Base-by-base conservation (phyloP, 2,329 filamentous ascomycete genomes). In the Aspergillus alliaceus region DNA sequence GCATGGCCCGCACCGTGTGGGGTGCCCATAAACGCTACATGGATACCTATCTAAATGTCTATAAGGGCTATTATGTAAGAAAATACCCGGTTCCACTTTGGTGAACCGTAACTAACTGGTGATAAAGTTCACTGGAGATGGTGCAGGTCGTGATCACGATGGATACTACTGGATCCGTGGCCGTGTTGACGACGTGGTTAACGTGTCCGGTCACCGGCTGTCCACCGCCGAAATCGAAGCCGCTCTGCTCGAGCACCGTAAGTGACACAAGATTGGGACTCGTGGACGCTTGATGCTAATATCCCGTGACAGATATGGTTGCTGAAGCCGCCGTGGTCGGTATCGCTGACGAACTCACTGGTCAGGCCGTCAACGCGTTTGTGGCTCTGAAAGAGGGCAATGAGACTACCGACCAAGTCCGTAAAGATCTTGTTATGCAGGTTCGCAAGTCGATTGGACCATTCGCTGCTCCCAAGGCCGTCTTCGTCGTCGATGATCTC, bases 161-260 rank as follows among this genome's bases (percentile, higher is more conserved):
- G 95, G 95, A 56, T 99, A 97, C 83, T 99, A 98, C 86, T 99
- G 95, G 95, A 99, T 99, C 75, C 91, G 95, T 61, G 95, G 95
- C 64, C 92, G 95, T 76, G 95, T 99, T 53, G 95, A 99, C 72
- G 95, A 99, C 70, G 95, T 99, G 42, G 93, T 99, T 75, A 99
- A 99, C 77, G 95, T 99, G 61, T 95, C 90, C 67, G 95, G 95
- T 27, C 95, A 99, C 78, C 89, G 95, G 75, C 84, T 99, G 61
- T 98, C 93, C 15, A 99, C 95, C 9, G 93, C 95, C 34, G 95
- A 99, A 77, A 99, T 99, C 64, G 95, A 99, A 79, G 95, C 95
- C 27, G 95, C 95, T 18, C 86, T 99, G 49, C 88, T 99, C 65
- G 93, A 98, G 82, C 93, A 98, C 76, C 83, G 82, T 84, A 78